A percentile compares a stretch with the other conserved stretches of the same genome.
Evolutionary conservation across 108 stramenopile species (phyloP).

Genomic region (Halocafeteria seosinensis): DNA sequence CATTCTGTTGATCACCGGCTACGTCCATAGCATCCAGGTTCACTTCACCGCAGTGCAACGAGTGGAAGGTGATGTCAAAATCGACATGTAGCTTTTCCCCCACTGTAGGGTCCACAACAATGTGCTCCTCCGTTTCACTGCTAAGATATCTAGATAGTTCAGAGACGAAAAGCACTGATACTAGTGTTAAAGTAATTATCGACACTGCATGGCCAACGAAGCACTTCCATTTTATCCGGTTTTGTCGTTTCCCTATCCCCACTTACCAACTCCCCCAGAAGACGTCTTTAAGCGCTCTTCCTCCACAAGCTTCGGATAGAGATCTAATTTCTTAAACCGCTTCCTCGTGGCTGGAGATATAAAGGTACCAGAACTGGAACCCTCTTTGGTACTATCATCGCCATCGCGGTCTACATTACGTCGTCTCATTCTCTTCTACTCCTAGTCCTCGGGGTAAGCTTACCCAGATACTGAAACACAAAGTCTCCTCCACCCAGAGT

Average conservation of each 20-base stretch:
- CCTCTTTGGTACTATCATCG: too few species aligned
- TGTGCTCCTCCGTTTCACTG: not conserved
- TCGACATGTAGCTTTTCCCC: conserved; percentile 67
- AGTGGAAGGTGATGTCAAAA: conserved; percentile 84
- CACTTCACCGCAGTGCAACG: conserved; percentile 69
- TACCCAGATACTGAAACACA: too few species aligned
- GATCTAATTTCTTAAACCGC: not conserved
- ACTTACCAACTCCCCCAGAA: not conserved
- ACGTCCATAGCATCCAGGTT: conserved; percentile 94
- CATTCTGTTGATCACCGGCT: conserved; percentile 81
- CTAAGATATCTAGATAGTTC: not conserved
- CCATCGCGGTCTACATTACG: too few species aligned
- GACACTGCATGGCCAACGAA: too few species aligned
- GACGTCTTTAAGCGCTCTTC: not conserved
- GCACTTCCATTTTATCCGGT: not conserved
- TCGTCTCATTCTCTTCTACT: too few species aligned
- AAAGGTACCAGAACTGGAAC: too few species aligned
- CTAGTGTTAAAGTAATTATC: not conserved
- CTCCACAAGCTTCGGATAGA: not conserved
- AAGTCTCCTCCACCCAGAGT: too few species aligned
- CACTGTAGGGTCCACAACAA: conserved; percentile 28
- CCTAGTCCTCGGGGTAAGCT: too few species aligned
- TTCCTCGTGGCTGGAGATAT: not conserved
- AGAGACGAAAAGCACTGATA: not conserved
- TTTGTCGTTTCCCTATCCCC: not conserved